phyloP scores from a whole-genome alignment of 176 grass and related monocot genomes.

The Pharus latifolius region DNA sequence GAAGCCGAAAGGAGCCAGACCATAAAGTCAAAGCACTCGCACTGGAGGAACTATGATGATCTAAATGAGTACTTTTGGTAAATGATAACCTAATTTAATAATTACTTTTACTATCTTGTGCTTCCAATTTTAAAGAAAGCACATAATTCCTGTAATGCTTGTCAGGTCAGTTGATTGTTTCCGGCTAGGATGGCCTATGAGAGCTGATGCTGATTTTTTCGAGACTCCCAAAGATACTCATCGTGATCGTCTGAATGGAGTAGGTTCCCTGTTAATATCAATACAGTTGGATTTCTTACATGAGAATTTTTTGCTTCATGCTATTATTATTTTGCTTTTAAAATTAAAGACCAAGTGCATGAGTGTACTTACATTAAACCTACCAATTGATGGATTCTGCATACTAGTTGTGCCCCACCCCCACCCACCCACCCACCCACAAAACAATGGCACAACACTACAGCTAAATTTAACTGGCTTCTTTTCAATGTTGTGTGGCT shows the following conservation, averaged over 20 bases:
- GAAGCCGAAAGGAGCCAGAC: constrained; percentile 80
- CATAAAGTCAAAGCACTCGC: constrained; percentile 85
- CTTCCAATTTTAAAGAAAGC: neutral
- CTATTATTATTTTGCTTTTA: neutral
- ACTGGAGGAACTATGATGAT: constrained; percentile 99
- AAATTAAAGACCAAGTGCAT: neutral
- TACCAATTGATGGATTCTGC: neutral
- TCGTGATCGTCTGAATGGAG: constrained; percentile 28
- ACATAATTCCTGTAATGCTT: constrained; percentile 22
- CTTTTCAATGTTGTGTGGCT: neutral
- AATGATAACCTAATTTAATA: neutral
- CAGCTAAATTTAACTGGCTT: neutral
- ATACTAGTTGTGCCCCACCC: neutral
- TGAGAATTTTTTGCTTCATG: neutral
- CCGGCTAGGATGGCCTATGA: constrained; percentile 93
- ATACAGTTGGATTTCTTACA: neutral
- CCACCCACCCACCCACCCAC: too few species aligned
- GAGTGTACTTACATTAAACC: neutral
- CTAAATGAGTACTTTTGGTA: constrained; percentile 98
- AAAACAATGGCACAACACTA: too few species aligned
- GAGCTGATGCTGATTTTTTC: constrained; percentile 93
- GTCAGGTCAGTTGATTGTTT: constrained; percentile 90
- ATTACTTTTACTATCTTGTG: neutral
- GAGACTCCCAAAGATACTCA: constrained; percentile 29
- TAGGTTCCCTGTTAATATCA: constrained; percentile 23